phyloP scores from a whole-genome alignment of 169 alveolate genomes.

The Plasmodium billcollinsi region DNA sequence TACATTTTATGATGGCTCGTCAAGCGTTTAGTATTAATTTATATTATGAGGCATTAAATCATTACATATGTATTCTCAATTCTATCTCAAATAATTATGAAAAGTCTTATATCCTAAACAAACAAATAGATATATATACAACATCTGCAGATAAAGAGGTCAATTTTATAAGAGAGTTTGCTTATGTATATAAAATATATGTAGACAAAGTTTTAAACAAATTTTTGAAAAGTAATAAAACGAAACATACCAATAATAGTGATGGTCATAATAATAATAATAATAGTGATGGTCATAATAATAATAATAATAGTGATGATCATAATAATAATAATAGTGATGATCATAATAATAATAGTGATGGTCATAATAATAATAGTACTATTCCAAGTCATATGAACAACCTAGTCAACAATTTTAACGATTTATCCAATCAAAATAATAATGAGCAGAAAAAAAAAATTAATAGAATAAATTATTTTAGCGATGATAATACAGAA shows the following conservation, averaged over 20 bases:
- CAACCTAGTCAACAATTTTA: background rate
- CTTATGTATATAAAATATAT: constrained; percentile 61
- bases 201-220: constrained; percentile 45
- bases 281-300: background rate
- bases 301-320: too few species aligned
- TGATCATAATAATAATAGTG: background rate
- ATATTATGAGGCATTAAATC: constrained; percentile 69
- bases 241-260: background rate
- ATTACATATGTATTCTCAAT: constrained; percentile 74
- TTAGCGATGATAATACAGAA: constrained; percentile 13
- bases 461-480: constrained; percentile 22
- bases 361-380: background rate
- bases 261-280: background rate
- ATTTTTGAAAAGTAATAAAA: background rate
- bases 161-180: constrained; percentile 60
- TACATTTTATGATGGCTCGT: constrained; percentile 82
- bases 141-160: constrained; percentile 47
- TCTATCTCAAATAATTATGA: constrained; percentile 56
- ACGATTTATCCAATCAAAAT: background rate
- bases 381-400: too few species aligned
- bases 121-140: constrained; percentile 28
- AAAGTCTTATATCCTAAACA: constrained; percentile 45
- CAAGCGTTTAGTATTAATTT: constrained; percentile 78
- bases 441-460: background rate
- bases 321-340: background rate